These are phyloP conservation scores for Fusarium torulosum DNA, from an alignment of 2,329 filamentous ascomycete species.

Conservation along the genomic window DNA sequence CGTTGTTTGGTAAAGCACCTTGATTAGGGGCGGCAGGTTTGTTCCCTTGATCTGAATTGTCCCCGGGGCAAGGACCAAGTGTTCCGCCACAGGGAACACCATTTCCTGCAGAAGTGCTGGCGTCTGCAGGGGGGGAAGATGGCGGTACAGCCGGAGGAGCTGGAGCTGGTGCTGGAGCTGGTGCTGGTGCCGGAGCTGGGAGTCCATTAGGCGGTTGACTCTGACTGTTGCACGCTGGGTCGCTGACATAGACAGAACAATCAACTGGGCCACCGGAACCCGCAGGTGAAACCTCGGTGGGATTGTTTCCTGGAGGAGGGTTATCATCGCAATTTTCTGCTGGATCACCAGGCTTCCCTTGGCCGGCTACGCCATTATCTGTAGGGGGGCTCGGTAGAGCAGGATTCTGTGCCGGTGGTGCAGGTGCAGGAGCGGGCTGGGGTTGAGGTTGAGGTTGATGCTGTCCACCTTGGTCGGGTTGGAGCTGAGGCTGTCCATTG, in stretches of 20 bases:
- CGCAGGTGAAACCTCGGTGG: background rate
- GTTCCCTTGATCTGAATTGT: conserved; percentile 1
- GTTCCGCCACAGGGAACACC: conserved; percentile 5
- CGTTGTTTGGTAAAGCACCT: background rate
- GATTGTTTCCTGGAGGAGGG: background rate
- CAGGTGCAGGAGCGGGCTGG: conserved; percentile 2
- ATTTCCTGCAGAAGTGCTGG: background rate
- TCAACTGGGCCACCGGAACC: background rate
- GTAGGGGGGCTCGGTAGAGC: background rate
- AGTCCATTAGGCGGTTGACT: conserved; percentile 1
- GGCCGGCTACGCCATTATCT: background rate
- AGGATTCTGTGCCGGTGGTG: conserved; percentile 5
- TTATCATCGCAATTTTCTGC: conserved; percentile 23
- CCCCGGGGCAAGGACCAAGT: background rate
- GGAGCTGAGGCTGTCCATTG: background rate
- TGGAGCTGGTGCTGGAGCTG: background rate
- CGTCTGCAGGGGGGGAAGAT: background rate
- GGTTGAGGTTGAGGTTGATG: conserved; percentile 11
- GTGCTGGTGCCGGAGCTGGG: background rate
- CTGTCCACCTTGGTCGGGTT: conserved; percentile 5
- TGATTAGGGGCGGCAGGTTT: background rate
- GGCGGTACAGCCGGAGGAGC: background rate
- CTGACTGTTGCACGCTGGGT: conserved; percentile 11
- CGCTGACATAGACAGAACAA: conserved; percentile 3
- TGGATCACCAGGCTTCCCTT: background rate